These are phyloP conservation scores for Astrocystis sublimbata DNA, from an alignment of 495 filamentous ascomycete genomes.

Conservation along the genomic window DNA sequence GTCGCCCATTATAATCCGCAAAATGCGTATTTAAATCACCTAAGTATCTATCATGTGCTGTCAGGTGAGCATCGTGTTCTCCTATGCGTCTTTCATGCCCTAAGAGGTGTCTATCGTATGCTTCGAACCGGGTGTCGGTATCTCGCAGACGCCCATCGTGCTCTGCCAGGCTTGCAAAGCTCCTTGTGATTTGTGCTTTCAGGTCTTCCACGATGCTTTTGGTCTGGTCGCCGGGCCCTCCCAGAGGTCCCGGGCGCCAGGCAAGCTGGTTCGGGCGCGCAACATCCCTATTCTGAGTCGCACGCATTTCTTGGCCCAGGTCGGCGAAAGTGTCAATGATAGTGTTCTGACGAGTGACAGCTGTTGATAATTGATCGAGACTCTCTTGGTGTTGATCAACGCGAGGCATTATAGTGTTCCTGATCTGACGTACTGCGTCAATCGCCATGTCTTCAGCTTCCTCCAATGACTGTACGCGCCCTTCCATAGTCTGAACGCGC, in stretches of 20 bases:
- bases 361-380: neutral
- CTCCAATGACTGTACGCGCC: constrained; percentile 14
- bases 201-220: constrained; percentile 13
- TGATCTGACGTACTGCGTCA: constrained; percentile 17
- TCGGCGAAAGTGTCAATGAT: neutral
- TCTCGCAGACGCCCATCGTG: constrained; percentile 4
- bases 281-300: constrained; percentile 10
- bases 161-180: constrained; percentile 12
- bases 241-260: constrained; percentile 16
- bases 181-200: constrained; percentile 14
- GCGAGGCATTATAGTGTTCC: constrained; percentile 8
- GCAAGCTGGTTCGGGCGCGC: constrained; percentile 1
- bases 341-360: neutral
- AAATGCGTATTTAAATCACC: constrained; percentile 10
- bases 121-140: neutral
- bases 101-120: constrained; percentile 1
- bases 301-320: constrained; percentile 10
- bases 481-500: constrained; percentile 11
- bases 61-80: constrained; percentile 1
- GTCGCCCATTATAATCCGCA: constrained; percentile 5
- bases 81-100: constrained; percentile 7
- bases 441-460: constrained; percentile 20
- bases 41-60: constrained; percentile 3
- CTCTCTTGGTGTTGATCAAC: constrained; percentile 3
- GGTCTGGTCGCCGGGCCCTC: constrained; percentile 2